A percentile compares a stretch with the other conserved stretches of the same genome.
These are phyloP conservation scores for Didymella glomerata DNA, from an alignment of 2,329 filamentous ascomycete species.

Conservation along the genomic window DNA sequence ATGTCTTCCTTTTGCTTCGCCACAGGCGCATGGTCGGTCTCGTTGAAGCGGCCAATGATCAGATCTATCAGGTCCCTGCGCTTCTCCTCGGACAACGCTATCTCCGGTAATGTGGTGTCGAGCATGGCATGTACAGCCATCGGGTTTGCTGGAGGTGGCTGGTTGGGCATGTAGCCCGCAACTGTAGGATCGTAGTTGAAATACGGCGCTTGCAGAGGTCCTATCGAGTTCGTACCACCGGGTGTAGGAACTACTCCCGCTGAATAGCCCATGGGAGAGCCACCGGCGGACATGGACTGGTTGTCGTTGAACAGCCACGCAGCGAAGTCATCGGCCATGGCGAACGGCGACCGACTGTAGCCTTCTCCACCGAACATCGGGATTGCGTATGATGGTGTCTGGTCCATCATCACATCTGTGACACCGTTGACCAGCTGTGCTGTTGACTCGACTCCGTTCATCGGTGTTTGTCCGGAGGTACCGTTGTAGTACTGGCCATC, in stretches of 20 bases:
- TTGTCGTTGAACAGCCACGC: conserved; percentile 82
- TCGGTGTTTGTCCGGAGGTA: conserved; percentile 45
- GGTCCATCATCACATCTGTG: conserved; percentile 53
- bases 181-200: conserved; percentile 61
- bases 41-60: conserved; percentile 82
- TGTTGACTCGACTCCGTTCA: conserved; percentile 52
- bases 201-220: conserved; percentile 59
- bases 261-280: conserved; percentile 51
- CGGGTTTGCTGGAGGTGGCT: conserved; percentile 72
- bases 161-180: conserved; percentile 57
- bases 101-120: conserved; percentile 80
- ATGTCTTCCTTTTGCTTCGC: conserved; percentile 79
- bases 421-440: conserved; percentile 49
- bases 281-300: conserved; percentile 53
- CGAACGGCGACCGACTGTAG: conserved; percentile 85
- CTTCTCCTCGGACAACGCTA: conserved; percentile 85
- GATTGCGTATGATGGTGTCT: conserved; percentile 68
- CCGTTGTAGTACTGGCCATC: conserved; percentile 50
- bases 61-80: conserved; percentile 83
- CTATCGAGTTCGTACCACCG: conserved; percentile 51
- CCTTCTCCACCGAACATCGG: conserved; percentile 88
- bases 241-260: conserved; percentile 47
- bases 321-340: conserved; percentile 87
- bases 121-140: conserved; percentile 90
- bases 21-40: conserved; percentile 76